Conservation (phyloP, 2,329 filamentous ascomycete species). For the Sarocladiaceae sp. region DNA sequence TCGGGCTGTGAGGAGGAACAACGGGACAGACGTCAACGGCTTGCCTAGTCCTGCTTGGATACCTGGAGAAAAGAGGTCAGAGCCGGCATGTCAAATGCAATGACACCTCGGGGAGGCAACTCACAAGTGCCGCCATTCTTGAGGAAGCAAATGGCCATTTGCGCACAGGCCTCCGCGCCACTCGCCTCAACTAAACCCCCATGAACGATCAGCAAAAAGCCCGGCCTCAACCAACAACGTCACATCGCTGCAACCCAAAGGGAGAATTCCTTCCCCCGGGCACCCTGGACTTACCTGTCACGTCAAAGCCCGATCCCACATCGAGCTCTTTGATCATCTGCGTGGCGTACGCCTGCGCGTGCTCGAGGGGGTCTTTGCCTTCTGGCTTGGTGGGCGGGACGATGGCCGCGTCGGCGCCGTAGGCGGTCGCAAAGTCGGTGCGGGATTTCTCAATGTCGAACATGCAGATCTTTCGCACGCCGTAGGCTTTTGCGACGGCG, state of each 20-base stretch:
- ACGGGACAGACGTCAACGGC: slow-evolving; percentile 14
- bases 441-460: slow-evolving; percentile 22
- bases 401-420: slow-evolving; percentile 17
- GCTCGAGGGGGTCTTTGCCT: slow-evolving; percentile 10
- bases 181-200: slow-evolving; percentile 19
- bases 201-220: too few species aligned
- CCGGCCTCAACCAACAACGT: too few species aligned
- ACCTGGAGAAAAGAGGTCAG: slow-evolving; percentile 6
- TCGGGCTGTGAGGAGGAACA: slow-evolving; percentile 18
- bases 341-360: slow-evolving; percentile 14
- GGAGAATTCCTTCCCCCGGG: too few species aligned
- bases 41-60: slow-evolving; percentile 19
- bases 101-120: not conserved
- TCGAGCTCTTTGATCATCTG: slow-evolving; percentile 13
- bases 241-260: too few species aligned
- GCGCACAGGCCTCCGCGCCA: slow-evolving; percentile 18
- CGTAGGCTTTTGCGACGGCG: slow-evolving; percentile 20
- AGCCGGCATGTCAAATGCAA: not conserved
- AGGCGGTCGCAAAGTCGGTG: slow-evolving; percentile 17
- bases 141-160: slow-evolving; percentile 18
- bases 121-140: slow-evolving; percentile 18
- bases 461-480: slow-evolving; percentile 20
- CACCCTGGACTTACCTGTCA: slow-evolving; percentile 12
- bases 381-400: slow-evolving; percentile 14
- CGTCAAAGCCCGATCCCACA: slow-evolving; percentile 17